Conservation (phyloP, 108 stramenopile species). For the Nitzschia palea region DNA sequence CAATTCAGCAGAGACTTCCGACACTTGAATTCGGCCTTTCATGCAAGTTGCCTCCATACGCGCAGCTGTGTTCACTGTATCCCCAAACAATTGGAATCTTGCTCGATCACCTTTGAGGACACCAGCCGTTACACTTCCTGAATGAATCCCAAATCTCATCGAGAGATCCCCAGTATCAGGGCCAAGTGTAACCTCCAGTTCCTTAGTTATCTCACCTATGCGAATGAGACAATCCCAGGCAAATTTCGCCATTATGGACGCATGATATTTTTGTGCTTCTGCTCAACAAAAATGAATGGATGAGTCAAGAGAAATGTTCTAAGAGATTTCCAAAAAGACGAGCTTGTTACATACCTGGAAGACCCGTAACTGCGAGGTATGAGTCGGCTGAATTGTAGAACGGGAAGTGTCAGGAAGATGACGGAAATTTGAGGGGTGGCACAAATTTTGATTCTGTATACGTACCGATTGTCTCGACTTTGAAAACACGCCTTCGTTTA, state of each 20-base stretch:
- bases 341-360: no score
- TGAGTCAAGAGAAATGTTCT: no score
- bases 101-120: conserved; percentile 17
- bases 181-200: conserved; percentile 7
- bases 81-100: conserved; percentile 26
- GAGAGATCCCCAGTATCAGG: conserved; percentile 15
- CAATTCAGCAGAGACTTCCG: background rate
- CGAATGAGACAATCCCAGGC: conserved; percentile 11
- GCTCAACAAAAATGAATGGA: no score
- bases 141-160: conserved; percentile 14
- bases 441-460: no score
- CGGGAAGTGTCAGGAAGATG: no score
- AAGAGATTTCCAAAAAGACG: no score
- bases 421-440: no score
- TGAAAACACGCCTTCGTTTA: conserved; percentile 7
- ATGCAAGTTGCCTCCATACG: background rate
- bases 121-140: conserved; percentile 15
- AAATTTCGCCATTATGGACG: conserved; percentile 21
- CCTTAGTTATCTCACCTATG: conserved; percentile 1
- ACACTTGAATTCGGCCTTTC: background rate
- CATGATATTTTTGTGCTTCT: conserved; percentile 11
- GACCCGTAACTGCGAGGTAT: conserved; percentile 1
- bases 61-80: conserved; percentile 8
- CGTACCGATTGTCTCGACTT: conserved; percentile 17
- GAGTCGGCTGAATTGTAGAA: no score